Evolutionary conservation across 129 eudicot species (phyloP), one percentile per base, ranked within the genome.

Genomic region (Glebionis coronaria): DNA sequence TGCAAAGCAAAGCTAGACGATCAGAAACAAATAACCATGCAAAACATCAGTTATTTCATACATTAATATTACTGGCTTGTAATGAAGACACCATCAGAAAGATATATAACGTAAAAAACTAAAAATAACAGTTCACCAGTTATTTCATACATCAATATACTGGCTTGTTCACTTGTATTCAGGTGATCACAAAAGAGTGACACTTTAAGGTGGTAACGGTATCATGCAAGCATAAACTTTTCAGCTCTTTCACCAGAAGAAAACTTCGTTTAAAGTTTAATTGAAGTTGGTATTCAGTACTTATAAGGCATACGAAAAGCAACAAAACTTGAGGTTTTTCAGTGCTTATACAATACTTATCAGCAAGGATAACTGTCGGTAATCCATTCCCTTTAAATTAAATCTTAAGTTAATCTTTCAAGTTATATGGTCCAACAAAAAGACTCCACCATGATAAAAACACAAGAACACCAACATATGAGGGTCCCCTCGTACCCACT

Each of bases 1-100:
- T 92, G 98, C 78, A 18, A 66, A 53, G 60, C 16, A 62, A 45
- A 68, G 15, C 35, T 38, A 56, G 56, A 49, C n/a, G 19, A 52
- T 50, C 38, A 45, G 68, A 40, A 40, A 44, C 44, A 16, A 18
- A 16, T 38, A 63, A 63, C 2, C 44, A 42, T 62, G 65, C 65
- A 29, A 19, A 29, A 35, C 25, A 29, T 62, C 16, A 15, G 47
- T 0, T 14, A 9, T 3, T 1, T 4, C 19, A 42, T 44, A 18
- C 31, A 14, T n/a, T 4, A 53, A 53, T 12, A 18, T 18, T 53
- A 15, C 21, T 12, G 12, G 12, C 15, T 56, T 25, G 14, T 56
- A 20, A 56, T 56, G 40, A 12, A 25, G 8, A 56, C 14, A 2
- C 15, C 14, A 23, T 3, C 62, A 56, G 62, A 56, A 56, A 56